Base-by-base conservation (phyloP, 345 rosid genomes). In the Syzygium grande region DNA sequence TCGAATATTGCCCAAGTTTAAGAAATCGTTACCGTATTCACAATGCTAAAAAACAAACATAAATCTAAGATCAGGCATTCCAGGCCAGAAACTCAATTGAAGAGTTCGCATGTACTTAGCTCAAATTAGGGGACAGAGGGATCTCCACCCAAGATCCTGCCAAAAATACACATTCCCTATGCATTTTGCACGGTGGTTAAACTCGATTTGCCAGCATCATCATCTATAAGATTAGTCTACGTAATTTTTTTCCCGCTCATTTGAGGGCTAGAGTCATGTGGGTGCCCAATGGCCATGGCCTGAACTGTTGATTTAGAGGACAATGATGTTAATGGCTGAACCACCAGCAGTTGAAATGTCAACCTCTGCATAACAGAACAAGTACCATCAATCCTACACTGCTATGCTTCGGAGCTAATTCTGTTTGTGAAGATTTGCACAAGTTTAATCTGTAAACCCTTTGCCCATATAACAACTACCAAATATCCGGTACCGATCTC, bases 271-370 rank as follows among this genome's bases (percentile, higher is more conserved):
- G 17, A 68, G 80, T 17, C 1, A 73, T 34, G 54, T 25, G 34
- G 51, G 58, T 38, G 38, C 21, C 52, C 54, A 19, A 41, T 52
- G 41, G 59, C 59, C 43, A n/a, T 84, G 54, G 34, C 58, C 53
- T 14, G 73, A 14, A 30, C 23, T 38, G 59, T 27, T 27, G 79
- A 59, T 85, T 49, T 21, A 52, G 84, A 78, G 61, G 85, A 53
- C 84, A 52, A 41, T 86, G 90, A 90, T 90, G 87, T 89, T 51
- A 30, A 61, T 77, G 59, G 90, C 58, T 91, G 90, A 92, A 90
- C 93, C 73, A 86, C 93, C 89, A 84, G 92, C 43, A 17, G 93
- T 87, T 92, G 80, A 59, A 86, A 73, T 85, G 87, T 89, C 89
- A 27, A 77, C 65, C 87, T 73, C 87, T 46, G 51, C 85, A 84